A percentile compares a stretch with the other conserved stretches of the same genome.
Evolutionary conservation across 371 early-diverging fungal genomes (phyloP).

Genomic region (Mortierella sp.): DNA sequence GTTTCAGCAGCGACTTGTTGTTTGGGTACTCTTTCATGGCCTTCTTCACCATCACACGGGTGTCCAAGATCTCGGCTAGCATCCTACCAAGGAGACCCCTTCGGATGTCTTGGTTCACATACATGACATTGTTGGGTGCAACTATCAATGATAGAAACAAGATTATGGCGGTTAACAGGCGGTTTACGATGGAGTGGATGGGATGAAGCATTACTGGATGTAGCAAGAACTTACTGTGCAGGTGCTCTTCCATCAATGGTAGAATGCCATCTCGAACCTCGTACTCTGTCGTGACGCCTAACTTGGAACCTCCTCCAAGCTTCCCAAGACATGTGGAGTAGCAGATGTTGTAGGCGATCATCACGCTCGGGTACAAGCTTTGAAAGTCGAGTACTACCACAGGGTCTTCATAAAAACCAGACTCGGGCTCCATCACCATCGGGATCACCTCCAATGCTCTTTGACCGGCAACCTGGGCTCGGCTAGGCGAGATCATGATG

Average conservation of each 20-base stretch:
- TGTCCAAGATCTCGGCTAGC: constrained; percentile 87
- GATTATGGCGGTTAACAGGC: no score
- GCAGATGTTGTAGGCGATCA: constrained; percentile 95
- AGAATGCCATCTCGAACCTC: constrained; percentile 58
- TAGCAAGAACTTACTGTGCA: constrained; percentile 62
- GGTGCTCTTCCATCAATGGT: constrained; percentile 66
- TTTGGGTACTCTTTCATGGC: constrained; percentile 79
- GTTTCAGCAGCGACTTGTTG: constrained; percentile 64
- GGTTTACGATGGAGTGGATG: no score
- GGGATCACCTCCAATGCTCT: constrained; percentile 86
- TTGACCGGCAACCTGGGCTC: constrained; percentile 72
- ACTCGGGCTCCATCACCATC: constrained; percentile 88
- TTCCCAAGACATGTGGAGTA: constrained; percentile 89
- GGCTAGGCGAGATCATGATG: constrained; percentile 69
- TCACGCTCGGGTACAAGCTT: constrained; percentile 91
- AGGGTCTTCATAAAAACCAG: constrained; percentile 84
- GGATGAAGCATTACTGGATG: neutral
- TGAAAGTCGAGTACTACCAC: constrained; percentile 92
- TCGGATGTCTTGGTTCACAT: constrained; percentile 80
- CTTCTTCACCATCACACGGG: constrained; percentile 88
- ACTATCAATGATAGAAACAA: constrained; percentile 54
- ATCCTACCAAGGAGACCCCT: constrained; percentile 81
- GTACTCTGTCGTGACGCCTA: constrained; percentile 59
- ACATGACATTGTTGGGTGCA: constrained; percentile 87
- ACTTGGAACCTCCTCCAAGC: constrained; percentile 55